Evolutionary conservation across 2,329 filamentous ascomycete genomes (phyloP), one percentile per base, ranked within the genome.

Genomic region (Fusarium incarnatum): DNA sequence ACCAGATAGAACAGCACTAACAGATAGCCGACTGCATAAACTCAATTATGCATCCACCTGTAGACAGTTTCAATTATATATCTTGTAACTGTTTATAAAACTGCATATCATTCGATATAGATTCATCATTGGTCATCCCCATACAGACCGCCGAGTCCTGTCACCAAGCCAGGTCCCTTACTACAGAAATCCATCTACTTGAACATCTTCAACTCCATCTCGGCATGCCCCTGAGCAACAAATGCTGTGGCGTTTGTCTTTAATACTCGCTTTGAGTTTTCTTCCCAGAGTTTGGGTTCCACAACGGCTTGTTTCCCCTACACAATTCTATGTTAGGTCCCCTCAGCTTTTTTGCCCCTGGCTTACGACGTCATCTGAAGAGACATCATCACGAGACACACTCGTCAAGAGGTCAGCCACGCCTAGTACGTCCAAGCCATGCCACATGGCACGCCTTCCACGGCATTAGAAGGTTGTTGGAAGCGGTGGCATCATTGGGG

Each of bases 171-270:
- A 23, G 40, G 6, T 7, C 28, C 23, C 34, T 37, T 11, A n/a
- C n/a, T n/a, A n/a, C n/a, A n/a, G n/a, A n/a, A 34, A 10, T 1
- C 10, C 22, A 9, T 56, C 30, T 30, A 23, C 27, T 20, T 13
- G 40, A 6, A 2, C 8, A 27, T 37, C 41, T 28, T 8, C 12
- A 49, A 49, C n/a, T n/a, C n/a, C 28, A 40, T 52, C 32, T 28
- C n/a, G 23, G 32, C 56, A 50, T 64, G 12, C 62, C 56, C 64
- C 61, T 67, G 49, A 50, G 27, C 25, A 37, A 41, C 32, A 18
- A 46, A 54, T 66, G 44, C 37, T 64, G 68, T 68, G 67, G 68
- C 68, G 67, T 59, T 60, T 64, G 23, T 63, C 50, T 62, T 68
- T 56, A 23, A 40, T 53, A 15, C 44, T 40, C 41, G 20, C n/a